Base-by-base conservation (phyloP, 106 monocot genomes). In the Triglochin maritima region DNA sequence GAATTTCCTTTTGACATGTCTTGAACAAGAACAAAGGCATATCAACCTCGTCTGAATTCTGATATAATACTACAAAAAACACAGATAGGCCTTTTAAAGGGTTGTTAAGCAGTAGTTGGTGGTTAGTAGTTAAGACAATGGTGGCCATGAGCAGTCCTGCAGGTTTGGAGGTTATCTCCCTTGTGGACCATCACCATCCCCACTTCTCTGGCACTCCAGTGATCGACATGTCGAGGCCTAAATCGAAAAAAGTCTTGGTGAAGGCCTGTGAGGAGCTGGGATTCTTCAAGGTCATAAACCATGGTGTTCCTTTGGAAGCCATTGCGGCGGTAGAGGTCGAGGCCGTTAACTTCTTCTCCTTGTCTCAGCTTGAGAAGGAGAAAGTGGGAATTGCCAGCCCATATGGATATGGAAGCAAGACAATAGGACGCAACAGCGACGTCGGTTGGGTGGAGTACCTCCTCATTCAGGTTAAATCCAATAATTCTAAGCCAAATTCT, bases 401-500 rank as follows among this genome's bases (percentile, higher is more conserved):
- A 2, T 81, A 75, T 8, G 85, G 87, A 5, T 95, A 95, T 44
- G 94, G 94, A 4, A 87, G 57, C 66, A 90, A 87, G 74, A 75
- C 41, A 49, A 95, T 95, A 10, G 90, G 94, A 3, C 57, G 49
- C 9, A 90, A 85, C 71, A 89, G 94, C 4, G 94, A 95, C 50
- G 79, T 90, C 7, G 94, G 94, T 4, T 95, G 94, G 94, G 69
- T 95, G 15, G 94, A 95, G 63, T 95, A 85, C 74, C 87, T 95
- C 55, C 85, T 95, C 49, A 60, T 90, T 44, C 66, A 83, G 9
- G 49, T 64, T 50, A 63, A 49, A 13, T 13, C 43, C 29, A 29
- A 29, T 29, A 29, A 29, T 29, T 29, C 29, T 4, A 41, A 57
- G 13, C 29, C 15, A 49, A 12, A 16, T 4, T 49, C 50, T 13